Evolutionary conservation across 78 protist species (phyloP), one percentile per base, ranked within the genome.

Genomic region (Anaeramoeba flamelloides): DNA sequence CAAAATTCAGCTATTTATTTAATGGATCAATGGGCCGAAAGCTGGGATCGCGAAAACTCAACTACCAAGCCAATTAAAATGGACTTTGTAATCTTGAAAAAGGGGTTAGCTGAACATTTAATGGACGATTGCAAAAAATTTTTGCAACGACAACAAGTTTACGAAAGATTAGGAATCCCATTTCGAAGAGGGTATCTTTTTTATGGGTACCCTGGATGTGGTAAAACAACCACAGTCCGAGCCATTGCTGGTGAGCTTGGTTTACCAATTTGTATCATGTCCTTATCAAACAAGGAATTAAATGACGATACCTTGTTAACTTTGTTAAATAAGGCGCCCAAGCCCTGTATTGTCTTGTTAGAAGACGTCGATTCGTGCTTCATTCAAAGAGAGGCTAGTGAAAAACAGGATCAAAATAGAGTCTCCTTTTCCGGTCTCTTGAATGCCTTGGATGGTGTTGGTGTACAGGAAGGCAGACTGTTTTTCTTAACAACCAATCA

Each of bases 171-270:
- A 41, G 96, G 96, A 53, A 89, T 92, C 12, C 98, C 98, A 0
- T 94, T 89, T 79, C 41, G 98, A 2, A 76, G 96, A 2, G 96
- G 96, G 1, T 94, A 89, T 78, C 80, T 94, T 22, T 81, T 94
- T 12, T 76, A 92, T 77, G 98, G 98, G 34, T 92, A 91, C 22
- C 97, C 97, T 0, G 98, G 98, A 33, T 85, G 84, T 65, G 98
- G 98, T 31, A 89, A 89, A 83, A 77, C 88, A 74, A 64, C 83
- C 39, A 76, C 84, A 39, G 41, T 85, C 38, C 80, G 36, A 41
- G 90, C 87, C 8, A 78, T 87, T 17, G 90, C 90, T 0, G 81
- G 85, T 4, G 30, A n/a, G n/a, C n/a, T n/a, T n/a, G n/a, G n/a
- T n/a, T n/a, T n/a, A n/a, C n/a, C 74, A 38, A 79, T 84, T 53